Evolutionary conservation across 2,329 filamentous ascomycete genomes (phyloP).

Genomic region (Cytospora piceicola): DNA sequence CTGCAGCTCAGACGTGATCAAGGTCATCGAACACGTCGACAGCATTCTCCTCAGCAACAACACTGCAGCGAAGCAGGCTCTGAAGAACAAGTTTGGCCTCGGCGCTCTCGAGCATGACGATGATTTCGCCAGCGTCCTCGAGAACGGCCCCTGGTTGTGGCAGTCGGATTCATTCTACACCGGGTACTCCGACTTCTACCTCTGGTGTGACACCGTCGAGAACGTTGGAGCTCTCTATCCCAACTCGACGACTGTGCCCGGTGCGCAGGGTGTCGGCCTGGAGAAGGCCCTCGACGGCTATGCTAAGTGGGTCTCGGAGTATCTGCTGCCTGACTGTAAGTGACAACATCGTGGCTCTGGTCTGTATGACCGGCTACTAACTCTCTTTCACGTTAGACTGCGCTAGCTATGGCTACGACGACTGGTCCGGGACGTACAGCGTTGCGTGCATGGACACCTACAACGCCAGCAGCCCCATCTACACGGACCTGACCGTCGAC

Average conservation of each 20-base stretch:
- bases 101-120: conserved; percentile 48
- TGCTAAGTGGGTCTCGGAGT: conserved; percentile 49
- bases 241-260: conserved; percentile 49
- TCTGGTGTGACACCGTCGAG: conserved; percentile 55
- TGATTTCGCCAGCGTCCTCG: conserved; percentile 53
- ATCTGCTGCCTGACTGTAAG: conserved; percentile 48
- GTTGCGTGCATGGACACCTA: conserved; percentile 51
- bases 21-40: conserved; percentile 58
- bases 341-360: neutral
- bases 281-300: conserved; percentile 57
- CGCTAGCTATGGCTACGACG: conserved; percentile 50
- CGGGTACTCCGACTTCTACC: conserved; percentile 46
- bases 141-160: conserved; percentile 62
- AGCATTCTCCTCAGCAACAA: conserved; percentile 45
- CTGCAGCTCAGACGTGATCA: conserved; percentile 56
- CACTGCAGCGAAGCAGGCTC: conserved; percentile 43
- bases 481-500: conserved; percentile 41
- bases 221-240: conserved; percentile 49
- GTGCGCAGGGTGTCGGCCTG: conserved; percentile 54
- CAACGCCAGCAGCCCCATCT: conserved; percentile 49
- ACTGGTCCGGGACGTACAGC: conserved; percentile 48
- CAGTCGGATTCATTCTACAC: conserved; percentile 56
- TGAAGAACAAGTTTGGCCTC: conserved; percentile 57
- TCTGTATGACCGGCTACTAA: conserved; percentile 1
- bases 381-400: conserved; percentile 30